Evolutionary conservation across 2,329 filamentous ascomycete genomes (phyloP).

Genomic region (Zasmidium angulare): DNA sequence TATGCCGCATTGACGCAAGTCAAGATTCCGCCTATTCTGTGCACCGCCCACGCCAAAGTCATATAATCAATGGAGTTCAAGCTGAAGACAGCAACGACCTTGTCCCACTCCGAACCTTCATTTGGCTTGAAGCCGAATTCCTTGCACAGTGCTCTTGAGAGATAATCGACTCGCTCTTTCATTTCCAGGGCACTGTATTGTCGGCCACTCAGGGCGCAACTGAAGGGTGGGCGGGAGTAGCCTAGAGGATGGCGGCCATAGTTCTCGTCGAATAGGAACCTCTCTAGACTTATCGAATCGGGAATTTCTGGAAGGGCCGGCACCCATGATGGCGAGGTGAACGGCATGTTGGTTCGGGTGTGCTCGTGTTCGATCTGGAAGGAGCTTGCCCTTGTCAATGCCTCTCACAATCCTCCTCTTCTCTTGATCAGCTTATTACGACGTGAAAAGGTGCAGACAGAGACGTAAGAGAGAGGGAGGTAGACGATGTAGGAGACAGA

Average conservation of each 20-base stretch:
- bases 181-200: conserved; percentile 65
- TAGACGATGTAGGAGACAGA: not conserved
- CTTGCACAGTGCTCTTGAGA: conserved; percentile 68
- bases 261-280: conserved; percentile 74
- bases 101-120: conserved; percentile 75
- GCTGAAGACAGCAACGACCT: conserved; percentile 74
- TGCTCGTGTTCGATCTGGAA: not conserved
- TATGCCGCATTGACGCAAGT: conserved; percentile 76
- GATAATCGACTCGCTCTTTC: conserved; percentile 62
- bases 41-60: conserved; percentile 70
- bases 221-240: conserved; percentile 69
- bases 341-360: conserved; percentile 49
- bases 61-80: conserved; percentile 81
- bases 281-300: conserved; percentile 70
- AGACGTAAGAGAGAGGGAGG: not conserved
- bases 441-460: too few species aligned
- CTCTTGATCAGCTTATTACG: not conserved
- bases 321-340: conserved; percentile 62
- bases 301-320: conserved; percentile 66
- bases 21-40: conserved; percentile 71
- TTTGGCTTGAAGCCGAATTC: conserved; percentile 71
- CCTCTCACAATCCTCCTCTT: not conserved
- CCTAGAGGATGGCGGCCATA: conserved; percentile 66
- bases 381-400: not conserved
- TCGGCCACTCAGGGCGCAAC: conserved; percentile 69